Evolutionary conservation across 2,329 filamentous ascomycete genomes (phyloP), one percentile per base, ranked within the genome.

Genomic region (Raffaelea ambrosiae): DNA sequence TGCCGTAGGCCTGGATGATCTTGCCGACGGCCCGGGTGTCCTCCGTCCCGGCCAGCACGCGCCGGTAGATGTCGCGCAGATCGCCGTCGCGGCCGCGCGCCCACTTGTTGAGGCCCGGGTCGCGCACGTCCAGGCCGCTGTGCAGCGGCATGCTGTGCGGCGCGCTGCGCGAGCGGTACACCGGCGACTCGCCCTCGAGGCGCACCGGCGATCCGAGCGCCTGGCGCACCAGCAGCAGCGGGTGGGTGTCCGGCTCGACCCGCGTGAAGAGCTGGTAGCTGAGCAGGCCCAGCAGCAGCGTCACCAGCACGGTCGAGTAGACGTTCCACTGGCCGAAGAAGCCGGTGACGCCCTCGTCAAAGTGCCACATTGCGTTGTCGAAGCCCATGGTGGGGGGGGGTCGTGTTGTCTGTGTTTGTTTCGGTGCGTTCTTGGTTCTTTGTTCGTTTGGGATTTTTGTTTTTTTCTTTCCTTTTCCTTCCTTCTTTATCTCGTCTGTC

Each of bases 241-340:
- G 91, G 65, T 97, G 93, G 5, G 86, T 85, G 69, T 98, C 93
- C 5, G 93, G 86, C 46, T 96, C 91, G 51, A 80, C 77, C 44
- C 79, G 76, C 52, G 80, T 80, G 58, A 86, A 70, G 54, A 94
- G 68, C 40, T 83, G 77, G 65, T 87, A 89, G 49, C 82, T 74
- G 48, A 91, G 66, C 58, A 89, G 76, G 47, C 75, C 71, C 51
- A 83, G 69, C 40, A 96, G 71, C 51, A 78, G 60, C 21, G 83
- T 77, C 41, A 80, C 74, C 54, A 98, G 73, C 39, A 81, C 60
- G 3, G 86, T 93, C 26, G 87, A 88, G 69, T 85, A 86, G 55
- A 77, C 67, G 63, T 93, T 88, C 89, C 90, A 96, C 66, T 87
- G 83, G 35, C 81, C 76, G 48, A 94, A 70, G 46, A 91, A 66